Evolutionary conservation across 164 flowering plant genomes (phyloP).

Genomic region (Tinospora cordifolia): DNA sequence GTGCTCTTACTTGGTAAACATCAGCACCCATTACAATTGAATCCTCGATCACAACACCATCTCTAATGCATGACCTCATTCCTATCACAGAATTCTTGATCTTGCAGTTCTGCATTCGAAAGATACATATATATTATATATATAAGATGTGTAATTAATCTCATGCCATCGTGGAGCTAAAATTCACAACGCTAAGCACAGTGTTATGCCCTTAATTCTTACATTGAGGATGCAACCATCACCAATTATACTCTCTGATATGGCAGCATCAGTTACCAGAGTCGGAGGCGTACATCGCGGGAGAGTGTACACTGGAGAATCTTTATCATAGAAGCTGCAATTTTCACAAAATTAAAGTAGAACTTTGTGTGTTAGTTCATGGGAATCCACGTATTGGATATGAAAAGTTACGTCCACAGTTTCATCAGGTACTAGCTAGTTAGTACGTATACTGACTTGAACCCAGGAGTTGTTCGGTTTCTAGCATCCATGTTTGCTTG

Average conservation of each 20-base stretch:
- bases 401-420: no score
- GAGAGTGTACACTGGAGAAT: conserved; percentile 51
- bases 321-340: conserved; percentile 56
- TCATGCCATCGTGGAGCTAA: background rate
- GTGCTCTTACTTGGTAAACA: conserved; percentile 30
- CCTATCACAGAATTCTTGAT: conserved; percentile 57
- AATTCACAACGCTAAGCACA: background rate
- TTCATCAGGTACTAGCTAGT: background rate
- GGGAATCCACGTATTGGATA: background rate
- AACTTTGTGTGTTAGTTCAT: conserved; percentile 20
- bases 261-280: conserved; percentile 36
- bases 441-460: conserved; percentile 38
- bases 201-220: conserved; percentile 17
- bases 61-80: conserved; percentile 46
- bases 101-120: conserved; percentile 54
- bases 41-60: conserved; percentile 57
- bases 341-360: background rate
- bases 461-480: conserved; percentile 33
- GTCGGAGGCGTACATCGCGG: conserved; percentile 73
- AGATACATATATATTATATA: background rate
- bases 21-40: conserved; percentile 76
- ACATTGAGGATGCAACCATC: conserved; percentile 80
- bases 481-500: conserved; percentile 65
- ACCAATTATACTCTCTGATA: conserved; percentile 60
- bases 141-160: background rate